Base-by-base conservation (phyloP, 345 rosid species). In the Lumnitzera racemosa region DNA sequence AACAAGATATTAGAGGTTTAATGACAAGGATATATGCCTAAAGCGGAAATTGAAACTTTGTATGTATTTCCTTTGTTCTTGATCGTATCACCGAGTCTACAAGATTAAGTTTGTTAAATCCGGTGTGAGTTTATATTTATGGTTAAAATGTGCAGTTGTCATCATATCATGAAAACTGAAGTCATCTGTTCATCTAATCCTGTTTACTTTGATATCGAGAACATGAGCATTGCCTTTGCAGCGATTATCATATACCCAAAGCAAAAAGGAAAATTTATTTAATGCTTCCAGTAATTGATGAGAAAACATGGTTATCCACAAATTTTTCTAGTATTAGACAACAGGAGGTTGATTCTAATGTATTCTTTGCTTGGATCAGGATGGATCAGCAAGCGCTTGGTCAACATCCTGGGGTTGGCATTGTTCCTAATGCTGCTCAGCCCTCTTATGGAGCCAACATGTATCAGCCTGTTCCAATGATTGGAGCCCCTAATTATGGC, bases 331-430 rank as follows among this genome's bases (percentile, higher is more conserved):
- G 43, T 36, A 36, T 9, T 36, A 7, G 43, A 9, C 43, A 36
- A 36, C 10, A 4, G 43, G 43, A 36, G 43, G 43, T 1, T 36
- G 7, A 36, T 36, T 53, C 53, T 59, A 31, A 65, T 54, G 14
- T 51, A 46, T 53, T 59, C 47, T 48, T 41, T 59, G 51, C 47
- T 59, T 59, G 50, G 51, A 56, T 68, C 55, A 72, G 59, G 66
- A 91, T 91, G 98, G 96, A 88, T 63, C 91, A 82, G 62, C 95
- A 81, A 80, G 88, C 83, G 60, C 83, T 80, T 56, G 86, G 89
- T 56, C 91, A 88, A 57, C 76, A 86, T 56, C 81, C 88, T 6
- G 78, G 79, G 7, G 71, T 82, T 72, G 86, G 85, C 56, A 51
- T 74, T n/a, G 77, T 67, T 49, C 69, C 73, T 57, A 55, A 66